Percentiles rank a stretch among this genome's conserved stretches.
phyloP scores from a whole-genome alignment of 2,329 filamentous ascomycete species.

The Arthrobotrys sphaeroides region DNA sequence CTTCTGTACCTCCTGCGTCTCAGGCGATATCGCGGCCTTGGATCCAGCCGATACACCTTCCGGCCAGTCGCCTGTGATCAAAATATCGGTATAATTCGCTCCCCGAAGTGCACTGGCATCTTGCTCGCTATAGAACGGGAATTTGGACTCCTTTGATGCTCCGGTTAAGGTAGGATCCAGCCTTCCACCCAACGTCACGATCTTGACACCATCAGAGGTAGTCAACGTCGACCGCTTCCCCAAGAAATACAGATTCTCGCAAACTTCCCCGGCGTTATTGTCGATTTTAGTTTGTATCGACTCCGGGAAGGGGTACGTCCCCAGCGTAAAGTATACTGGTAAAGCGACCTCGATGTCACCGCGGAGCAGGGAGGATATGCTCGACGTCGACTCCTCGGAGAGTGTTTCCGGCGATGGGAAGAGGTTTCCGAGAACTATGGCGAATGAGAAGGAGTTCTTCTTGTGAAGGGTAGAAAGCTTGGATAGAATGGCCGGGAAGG shows the following conservation, averaged over 20 bases:
- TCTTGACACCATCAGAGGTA: constrained; percentile 85
- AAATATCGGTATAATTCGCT: constrained; percentile 81
- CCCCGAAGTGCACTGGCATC: constrained; percentile 80
- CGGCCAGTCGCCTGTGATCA: constrained; percentile 89
- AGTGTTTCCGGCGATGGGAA: constrained; percentile 67
- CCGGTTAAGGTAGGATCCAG: constrained; percentile 72
- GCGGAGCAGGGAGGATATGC: constrained; percentile 72
- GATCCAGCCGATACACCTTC: constrained; percentile 75
- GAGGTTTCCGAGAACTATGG: constrained; percentile 83
- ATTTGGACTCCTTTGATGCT: constrained; percentile 75
- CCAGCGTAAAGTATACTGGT: constrained; percentile 90
- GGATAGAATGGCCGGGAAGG: constrained; percentile 76
- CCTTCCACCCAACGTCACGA: constrained; percentile 83
- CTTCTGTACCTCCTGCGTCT: constrained; percentile 26
- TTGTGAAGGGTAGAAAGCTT: constrained; percentile 82
- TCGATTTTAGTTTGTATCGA: constrained; percentile 77
- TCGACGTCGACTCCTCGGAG: constrained; percentile 67
- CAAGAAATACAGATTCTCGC: constrained; percentile 88
- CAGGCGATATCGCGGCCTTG: constrained; percentile 66
- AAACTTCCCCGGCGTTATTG: constrained; percentile 73
- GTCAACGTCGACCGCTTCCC: constrained; percentile 88
- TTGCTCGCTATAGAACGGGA: constrained; percentile 78
- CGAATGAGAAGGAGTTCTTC: constrained; percentile 89
- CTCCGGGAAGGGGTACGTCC: constrained; percentile 75
- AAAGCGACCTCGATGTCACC: constrained; percentile 79